A percentile compares a stretch with the other conserved stretches of the same genome.
Conservation (phyloP, 768 basidiomycete genomes). For the Amanita rubescens region DNA sequence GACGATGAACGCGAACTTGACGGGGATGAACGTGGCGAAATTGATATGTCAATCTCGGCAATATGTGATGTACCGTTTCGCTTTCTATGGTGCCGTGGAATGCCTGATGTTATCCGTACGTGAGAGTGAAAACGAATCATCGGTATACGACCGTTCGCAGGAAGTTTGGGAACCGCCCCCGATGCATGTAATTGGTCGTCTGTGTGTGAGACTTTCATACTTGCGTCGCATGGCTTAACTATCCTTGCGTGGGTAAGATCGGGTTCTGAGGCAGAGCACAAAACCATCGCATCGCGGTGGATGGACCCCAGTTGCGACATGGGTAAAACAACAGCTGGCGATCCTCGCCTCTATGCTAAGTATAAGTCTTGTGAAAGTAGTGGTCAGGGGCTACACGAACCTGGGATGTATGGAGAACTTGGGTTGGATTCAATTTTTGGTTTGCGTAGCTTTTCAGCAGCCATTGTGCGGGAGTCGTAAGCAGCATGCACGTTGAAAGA, state of each 20-base stretch:
- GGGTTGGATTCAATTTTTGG: not conserved
- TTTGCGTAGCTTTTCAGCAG: not conserved
- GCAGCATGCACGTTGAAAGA: not conserved
- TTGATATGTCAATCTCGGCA: not conserved
- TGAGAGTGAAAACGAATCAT: conserved; percentile 65
- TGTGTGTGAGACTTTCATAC: not conserved
- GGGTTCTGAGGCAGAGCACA: not conserved
- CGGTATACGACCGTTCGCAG: conserved; percentile 9
- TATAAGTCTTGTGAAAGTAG: not conserved
- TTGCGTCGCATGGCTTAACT: not conserved
- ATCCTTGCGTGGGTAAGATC: not conserved
- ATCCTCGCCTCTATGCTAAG: not conserved
- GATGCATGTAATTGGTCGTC: not conserved
- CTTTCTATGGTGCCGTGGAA: conserved; percentile 37
- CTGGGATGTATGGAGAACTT: not conserved
- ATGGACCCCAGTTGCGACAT: not conserved
- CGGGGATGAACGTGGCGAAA: conserved; percentile 31
- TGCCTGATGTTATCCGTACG: conserved; percentile 70
- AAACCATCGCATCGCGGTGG: not conserved
- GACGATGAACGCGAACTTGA: conserved; percentile 71
- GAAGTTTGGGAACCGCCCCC: not conserved
- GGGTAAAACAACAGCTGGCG: not conserved
- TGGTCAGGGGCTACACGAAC: not conserved
- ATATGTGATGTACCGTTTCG: not conserved
- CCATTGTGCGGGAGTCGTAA: not conserved